Conservation (phyloP, 1,284 basidiomycete species). For the Leccinum holopus region DNA sequence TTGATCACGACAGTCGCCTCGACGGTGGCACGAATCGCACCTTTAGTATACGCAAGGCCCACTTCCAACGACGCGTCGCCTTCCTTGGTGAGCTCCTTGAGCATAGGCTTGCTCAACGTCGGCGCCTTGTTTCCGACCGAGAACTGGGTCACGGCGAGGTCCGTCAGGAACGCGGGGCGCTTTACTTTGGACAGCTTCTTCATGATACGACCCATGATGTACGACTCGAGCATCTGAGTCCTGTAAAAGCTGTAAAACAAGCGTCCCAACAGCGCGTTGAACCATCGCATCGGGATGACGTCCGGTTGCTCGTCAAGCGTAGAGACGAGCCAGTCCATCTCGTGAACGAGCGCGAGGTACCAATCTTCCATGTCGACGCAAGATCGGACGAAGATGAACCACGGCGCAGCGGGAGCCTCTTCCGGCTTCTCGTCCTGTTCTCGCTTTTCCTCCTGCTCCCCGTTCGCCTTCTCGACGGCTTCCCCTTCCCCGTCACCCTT, state of each 20-base stretch:
- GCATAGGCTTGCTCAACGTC: conserved; percentile 91
- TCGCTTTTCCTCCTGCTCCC: conserved; percentile 36
- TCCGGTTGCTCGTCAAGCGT: too few species aligned
- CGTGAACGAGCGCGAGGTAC: conserved; percentile 88
- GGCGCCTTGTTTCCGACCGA: conserved; percentile 84
- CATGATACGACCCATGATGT: conserved; percentile 87
- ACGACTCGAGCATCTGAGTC: conserved; percentile 77
- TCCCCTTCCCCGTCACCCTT: conserved; percentile 11
- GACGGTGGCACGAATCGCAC: conserved; percentile 78
- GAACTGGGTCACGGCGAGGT: conserved; percentile 70
- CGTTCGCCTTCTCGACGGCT: conserved; percentile 40
- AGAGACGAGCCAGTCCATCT: conserved; percentile 72
- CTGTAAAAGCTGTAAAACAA: conserved; percentile 91
- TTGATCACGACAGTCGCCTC: conserved; percentile 87
- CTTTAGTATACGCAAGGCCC: conserved; percentile 72
- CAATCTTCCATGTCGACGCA: conserved; percentile 56
- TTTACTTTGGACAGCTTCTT: conserved; percentile 92
- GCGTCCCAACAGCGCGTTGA: conserved; percentile 91
- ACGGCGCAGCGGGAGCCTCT: conserved; percentile 61
- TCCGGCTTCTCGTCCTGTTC: conserved; percentile 46
- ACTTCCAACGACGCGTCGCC: conserved; percentile 91
- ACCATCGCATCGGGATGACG: conserved; percentile 92
- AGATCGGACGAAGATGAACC: conserved; percentile 26
- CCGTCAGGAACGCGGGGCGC: conserved; percentile 75
- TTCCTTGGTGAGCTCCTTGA: conserved; percentile 91